Evolutionary conservation across 495 filamentous ascomycete species (phyloP).

Genomic region (Filosporella fistucella): DNA sequence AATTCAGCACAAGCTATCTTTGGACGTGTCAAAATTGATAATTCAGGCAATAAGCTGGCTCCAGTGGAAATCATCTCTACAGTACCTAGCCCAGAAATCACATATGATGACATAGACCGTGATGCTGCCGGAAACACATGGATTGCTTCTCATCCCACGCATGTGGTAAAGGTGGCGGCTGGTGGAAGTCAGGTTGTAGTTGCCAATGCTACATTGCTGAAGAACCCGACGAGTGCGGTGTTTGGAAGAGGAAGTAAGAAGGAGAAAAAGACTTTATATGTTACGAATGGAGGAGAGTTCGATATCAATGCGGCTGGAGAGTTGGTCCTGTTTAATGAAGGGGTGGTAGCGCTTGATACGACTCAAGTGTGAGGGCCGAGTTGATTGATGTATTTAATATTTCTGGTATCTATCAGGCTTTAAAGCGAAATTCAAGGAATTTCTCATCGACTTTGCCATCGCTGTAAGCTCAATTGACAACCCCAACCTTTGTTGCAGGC

Average conservation of each 20-base stretch:
- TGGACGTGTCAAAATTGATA: slow-evolving; percentile 26
- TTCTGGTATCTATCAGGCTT: no score
- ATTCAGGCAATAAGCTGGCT: slow-evolving; percentile 22
- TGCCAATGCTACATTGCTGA: slow-evolving; percentile 22
- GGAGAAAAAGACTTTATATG: slow-evolving; percentile 18
- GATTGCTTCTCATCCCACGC: slow-evolving; percentile 23
- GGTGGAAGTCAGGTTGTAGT: slow-evolving; percentile 24
- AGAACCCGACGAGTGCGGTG: slow-evolving; percentile 27
- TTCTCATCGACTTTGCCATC: no score
- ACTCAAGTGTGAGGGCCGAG: no score
- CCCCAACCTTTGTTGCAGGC: no score
- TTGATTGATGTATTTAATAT: no score
- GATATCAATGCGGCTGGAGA: no score
- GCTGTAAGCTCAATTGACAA: no score
- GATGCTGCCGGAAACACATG: slow-evolving; percentile 26
- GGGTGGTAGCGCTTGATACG: slow-evolving; percentile 27
- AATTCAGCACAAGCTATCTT: slow-evolving; percentile 34
- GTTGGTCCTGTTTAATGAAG: slow-evolving; percentile 19
- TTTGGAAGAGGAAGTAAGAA: slow-evolving; percentile 23
- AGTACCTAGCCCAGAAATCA: slow-evolving; percentile 21
- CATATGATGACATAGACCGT: slow-evolving; percentile 35
- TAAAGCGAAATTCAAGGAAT: no score
- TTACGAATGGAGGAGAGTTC: slow-evolving; percentile 19
- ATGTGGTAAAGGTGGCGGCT: slow-evolving; percentile 22
- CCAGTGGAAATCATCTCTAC: slow-evolving; percentile 6